Evolutionary conservation across 495 filamentous ascomycete species (phyloP).

Genomic region (Penicillium desertorum): DNA sequence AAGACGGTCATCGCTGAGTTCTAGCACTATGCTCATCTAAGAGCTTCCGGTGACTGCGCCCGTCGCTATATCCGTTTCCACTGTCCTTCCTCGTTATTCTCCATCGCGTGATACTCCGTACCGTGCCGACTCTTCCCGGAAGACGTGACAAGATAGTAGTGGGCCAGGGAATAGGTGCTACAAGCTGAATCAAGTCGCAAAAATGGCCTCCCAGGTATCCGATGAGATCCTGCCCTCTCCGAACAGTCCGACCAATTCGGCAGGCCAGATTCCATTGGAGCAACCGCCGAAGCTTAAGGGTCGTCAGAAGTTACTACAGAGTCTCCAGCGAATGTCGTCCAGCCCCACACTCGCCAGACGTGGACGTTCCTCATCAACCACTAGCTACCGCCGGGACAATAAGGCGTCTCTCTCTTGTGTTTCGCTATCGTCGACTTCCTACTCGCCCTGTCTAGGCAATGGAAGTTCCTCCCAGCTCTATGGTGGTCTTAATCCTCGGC

Average conservation of each 20-base stretch:
- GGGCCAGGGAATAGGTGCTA: not conserved
- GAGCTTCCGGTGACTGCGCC: conserved; percentile 2
- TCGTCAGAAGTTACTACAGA: conserved; percentile 70
- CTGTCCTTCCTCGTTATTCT: not conserved
- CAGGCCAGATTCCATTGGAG: conserved; percentile 49
- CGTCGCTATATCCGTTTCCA: conserved; percentile 4
- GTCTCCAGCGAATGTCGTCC: conserved; percentile 85
- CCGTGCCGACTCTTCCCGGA: not conserved
- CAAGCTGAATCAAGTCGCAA: not conserved
- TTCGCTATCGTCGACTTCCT: conserved; percentile 65
- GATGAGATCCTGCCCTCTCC: conserved; percentile 31
- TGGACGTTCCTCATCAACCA: conserved; percentile 53
- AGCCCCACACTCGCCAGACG: conserved; percentile 70
- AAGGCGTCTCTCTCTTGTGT: conserved; percentile 84
- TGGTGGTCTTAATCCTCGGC: conserved; percentile 52
- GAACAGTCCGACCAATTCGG: conserved; percentile 32
- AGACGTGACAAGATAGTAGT: not conserved
- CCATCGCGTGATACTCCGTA: not conserved
- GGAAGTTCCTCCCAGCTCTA: conserved; percentile 62
- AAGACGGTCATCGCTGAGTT: not conserved
- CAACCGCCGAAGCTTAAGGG: conserved; percentile 65
- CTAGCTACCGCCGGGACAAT: conserved; percentile 60
- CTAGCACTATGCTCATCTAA: conserved; percentile 17
- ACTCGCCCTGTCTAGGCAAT: conserved; percentile 52
- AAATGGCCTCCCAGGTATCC: conserved; percentile 35